Evolutionary conservation across 495 filamentous ascomycete genomes (phyloP).

Genomic region (Talaromyces liani): DNA sequence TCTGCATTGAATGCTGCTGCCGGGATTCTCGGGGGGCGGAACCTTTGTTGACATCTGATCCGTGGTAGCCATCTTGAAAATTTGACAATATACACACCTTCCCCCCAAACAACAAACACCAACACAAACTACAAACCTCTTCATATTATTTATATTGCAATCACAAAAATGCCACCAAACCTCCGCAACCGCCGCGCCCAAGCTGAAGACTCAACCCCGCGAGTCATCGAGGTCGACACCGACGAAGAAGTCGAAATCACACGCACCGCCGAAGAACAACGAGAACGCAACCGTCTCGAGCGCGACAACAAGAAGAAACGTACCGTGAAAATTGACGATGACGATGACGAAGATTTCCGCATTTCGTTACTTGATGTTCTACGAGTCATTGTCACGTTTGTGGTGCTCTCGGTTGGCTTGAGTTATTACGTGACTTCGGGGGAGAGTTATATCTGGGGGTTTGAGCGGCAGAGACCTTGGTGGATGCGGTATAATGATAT

Average conservation of each 20-base stretch:
- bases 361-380: conserved; percentile 65
- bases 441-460: conserved; percentile 58
- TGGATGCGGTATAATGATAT: conserved; percentile 56
- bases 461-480: conserved; percentile 48
- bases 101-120: background rate
- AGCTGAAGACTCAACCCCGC: background rate
- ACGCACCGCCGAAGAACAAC: conserved; percentile 7
- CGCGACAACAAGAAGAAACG: background rate
- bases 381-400: conserved; percentile 61
- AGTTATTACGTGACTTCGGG: conserved; percentile 75
- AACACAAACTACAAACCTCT: background rate
- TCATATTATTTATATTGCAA: background rate
- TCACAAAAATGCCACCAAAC: background rate
- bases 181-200: conserved; percentile 7
- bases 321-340: background rate
- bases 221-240: conserved; percentile 11
- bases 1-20: background rate
- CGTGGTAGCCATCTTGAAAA: background rate
- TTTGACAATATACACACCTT: background rate
- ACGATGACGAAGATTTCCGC: conserved; percentile 13
- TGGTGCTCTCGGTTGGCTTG: conserved; percentile 60
- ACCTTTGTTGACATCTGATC: background rate
- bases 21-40: background rate
- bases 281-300: background rate
- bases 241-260: conserved; percentile 13